Conservation (phyloP, 2,329 filamentous ascomycete genomes). For the Capronia epimyces region DNA sequence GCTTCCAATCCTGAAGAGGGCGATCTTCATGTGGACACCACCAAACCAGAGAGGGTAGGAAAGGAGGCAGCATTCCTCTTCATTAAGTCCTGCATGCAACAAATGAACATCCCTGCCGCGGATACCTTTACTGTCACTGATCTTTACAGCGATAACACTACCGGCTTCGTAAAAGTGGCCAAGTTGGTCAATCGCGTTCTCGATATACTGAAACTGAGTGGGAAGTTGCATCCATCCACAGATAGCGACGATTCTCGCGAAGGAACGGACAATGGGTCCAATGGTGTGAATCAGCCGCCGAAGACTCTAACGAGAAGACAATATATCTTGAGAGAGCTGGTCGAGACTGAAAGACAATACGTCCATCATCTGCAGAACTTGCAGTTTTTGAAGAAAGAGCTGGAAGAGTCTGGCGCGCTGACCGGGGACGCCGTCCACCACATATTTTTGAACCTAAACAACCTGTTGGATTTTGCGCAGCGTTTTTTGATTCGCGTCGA, state of each 20-base stretch:
- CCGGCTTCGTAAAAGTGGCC: slow-evolving; percentile 86
- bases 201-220: slow-evolving; percentile 73
- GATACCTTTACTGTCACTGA: slow-evolving; percentile 92
- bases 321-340: slow-evolving; percentile 83
- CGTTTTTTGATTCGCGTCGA: slow-evolving; percentile 93
- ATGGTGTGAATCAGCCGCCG: slow-evolving; percentile 29
- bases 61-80: slow-evolving; percentile 92
- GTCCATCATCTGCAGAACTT: slow-evolving; percentile 94
- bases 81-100: slow-evolving; percentile 77
- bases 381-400: slow-evolving; percentile 81
- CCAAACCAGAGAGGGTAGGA: slow-evolving; percentile 61
- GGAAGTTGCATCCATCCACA: slow-evolving; percentile 59
- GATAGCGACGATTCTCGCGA: slow-evolving; percentile 36
- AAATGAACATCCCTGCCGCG: slow-evolving; percentile 69
- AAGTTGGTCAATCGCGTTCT: slow-evolving; percentile 89
- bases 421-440: slow-evolving; percentile 86
- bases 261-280: slow-evolving; percentile 44
- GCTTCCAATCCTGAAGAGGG: slow-evolving; percentile 62
- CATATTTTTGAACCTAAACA: slow-evolving; percentile 94
- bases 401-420: slow-evolving; percentile 82
- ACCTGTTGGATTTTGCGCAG: slow-evolving; percentile 89
- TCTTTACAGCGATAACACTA: slow-evolving; percentile 88
- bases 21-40: slow-evolving; percentile 54
- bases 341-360: slow-evolving; percentile 94
- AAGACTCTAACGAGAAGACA: slow-evolving; percentile 66